phyloP scores from a whole-genome alignment of 257 asterid genomes.

The Lycium barbarum region DNA sequence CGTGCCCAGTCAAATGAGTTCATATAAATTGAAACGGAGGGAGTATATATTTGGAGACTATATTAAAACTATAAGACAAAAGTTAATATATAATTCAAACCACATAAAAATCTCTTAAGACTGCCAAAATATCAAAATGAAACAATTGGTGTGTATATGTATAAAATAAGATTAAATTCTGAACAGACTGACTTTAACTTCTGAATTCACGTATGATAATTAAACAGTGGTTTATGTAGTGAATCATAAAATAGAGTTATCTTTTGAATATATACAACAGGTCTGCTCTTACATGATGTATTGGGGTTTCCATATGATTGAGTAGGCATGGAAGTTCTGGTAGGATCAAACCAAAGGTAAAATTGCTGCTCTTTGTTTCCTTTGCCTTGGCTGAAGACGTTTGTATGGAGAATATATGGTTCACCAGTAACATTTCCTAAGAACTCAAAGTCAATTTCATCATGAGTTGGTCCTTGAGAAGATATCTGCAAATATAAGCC shows the following conservation, averaged over 20 bases:
- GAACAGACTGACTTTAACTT: not conserved
- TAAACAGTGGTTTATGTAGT: not conserved
- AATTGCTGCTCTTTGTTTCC: constrained; percentile 82
- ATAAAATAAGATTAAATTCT: not conserved
- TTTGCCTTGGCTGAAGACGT: constrained; percentile 67
- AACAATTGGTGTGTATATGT: not conserved
- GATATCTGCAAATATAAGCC: constrained; percentile 55
- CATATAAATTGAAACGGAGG: too few relatives aligned
- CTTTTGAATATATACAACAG: not conserved
- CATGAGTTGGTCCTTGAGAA: constrained; percentile 75
- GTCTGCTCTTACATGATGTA: constrained; percentile 62
- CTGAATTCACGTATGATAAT: not conserved
- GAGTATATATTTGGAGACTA: not conserved
- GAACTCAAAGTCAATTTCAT: constrained; percentile 86
- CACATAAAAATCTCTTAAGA: not conserved
- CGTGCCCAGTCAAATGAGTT: too few relatives aligned
- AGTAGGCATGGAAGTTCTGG: constrained; percentile 79
- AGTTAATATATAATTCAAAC: too few relatives aligned
- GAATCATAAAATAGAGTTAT: too few relatives aligned
- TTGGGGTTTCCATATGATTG: constrained; percentile 67
- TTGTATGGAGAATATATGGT: constrained; percentile 78
- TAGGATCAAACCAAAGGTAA: constrained; percentile 85
- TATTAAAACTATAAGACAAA: not conserved
- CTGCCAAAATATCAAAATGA: not conserved
- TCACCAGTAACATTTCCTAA: constrained; percentile 66